Evolutionary conservation across 345 rosid species (phyloP), one percentile per base, ranked within the genome.

Genomic region (Microthlaspi erraticum): DNA sequence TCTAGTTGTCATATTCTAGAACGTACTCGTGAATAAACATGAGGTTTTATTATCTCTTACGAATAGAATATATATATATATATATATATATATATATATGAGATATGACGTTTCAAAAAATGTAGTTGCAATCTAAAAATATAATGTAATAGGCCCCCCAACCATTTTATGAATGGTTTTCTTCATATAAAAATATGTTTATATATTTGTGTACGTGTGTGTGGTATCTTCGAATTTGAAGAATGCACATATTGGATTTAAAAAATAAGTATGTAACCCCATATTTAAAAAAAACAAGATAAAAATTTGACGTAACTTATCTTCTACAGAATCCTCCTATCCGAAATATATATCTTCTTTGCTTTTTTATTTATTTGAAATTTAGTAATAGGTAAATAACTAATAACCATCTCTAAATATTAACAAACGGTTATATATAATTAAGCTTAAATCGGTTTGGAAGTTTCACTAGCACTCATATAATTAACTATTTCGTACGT

Each of bases 111-210:
- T 26, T 26, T 26, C 4, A 26, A 2, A 26, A 26, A 26, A 26
- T 26, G 3, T 26, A 26, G 29, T 26, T 26, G 4, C 4, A 26
- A 26, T 26, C 4, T 26, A 26, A 26, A 26, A 26, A 34, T 31
- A 16, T n/a, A 54, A 17, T 69, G 48, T 36, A 56, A 70, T 60
- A 31, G 34, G 50, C 12, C 67, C 14, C 12, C 67, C 14, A 14
- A 26, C 48, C 38, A 29, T 14, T 29, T n/a, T 26, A 26, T 26
- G 29, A 31, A 38, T 50, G 52, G 68, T 13, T 36, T 60, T 60
- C 3, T 10, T 26, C 37, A 26, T 48, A 58, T 48, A 6, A 18
- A 1, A 10, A 26, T 52, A 41, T 11, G 8, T 4, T 6, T 6
- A 52, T 6, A 26, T 38, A 38, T 41, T 0, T 38, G 29, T 26